Base-by-base conservation (phyloP, 2,329 filamentous ascomycete genomes). In the Lomentospora prolificans region DNA sequence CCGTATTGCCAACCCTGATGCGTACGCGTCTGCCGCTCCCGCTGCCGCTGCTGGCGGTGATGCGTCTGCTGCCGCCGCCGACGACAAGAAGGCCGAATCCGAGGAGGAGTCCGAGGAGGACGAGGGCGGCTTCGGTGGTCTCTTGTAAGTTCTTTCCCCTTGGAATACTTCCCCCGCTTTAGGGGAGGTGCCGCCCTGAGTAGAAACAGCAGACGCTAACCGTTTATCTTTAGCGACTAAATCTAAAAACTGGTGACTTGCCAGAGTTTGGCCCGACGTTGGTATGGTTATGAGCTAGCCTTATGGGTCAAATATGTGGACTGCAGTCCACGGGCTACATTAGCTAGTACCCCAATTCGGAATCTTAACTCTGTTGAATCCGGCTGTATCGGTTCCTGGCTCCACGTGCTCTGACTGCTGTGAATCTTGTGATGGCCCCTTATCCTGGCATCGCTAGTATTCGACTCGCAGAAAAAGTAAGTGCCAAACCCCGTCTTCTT, bases 1-100 rank as follows among this genome's bases (percentile, higher is more conserved):
- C 80, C 90, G 94, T 74, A 96, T 99, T 69, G 90, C 90, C 78
- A 97, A 99, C 85, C 95, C 95, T 65, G 94, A 99, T 56, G 90
- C 90, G 56, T 99, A 97, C 74, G 94, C 92, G 62, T 73, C 89
- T 51, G 79, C 91, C 63, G 90, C 87, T 63, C 90, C 92, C 58
- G 82, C 72, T 62, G 86, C 85, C 57, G 72, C 74, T 59, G 75
- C 74, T 60, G 73, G 72, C 56, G 78, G 75, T 60, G 75, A 75
- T 57, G 72, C 74, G 55, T 76, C 78, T 60, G 77, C 80, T 65
- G 78, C 82, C 68, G 77, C 84, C 69, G 78, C 84, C 70, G 79
- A 83, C 67, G 81, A 85, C 66, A 79, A 82, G 62, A 81, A 85
- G 64, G 81, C 83, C 61, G 85, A 84, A 65, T 84, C 86, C 68